Base-by-base conservation (phyloP, 164 flowering plant genomes). In the Vitis rupestris region DNA sequence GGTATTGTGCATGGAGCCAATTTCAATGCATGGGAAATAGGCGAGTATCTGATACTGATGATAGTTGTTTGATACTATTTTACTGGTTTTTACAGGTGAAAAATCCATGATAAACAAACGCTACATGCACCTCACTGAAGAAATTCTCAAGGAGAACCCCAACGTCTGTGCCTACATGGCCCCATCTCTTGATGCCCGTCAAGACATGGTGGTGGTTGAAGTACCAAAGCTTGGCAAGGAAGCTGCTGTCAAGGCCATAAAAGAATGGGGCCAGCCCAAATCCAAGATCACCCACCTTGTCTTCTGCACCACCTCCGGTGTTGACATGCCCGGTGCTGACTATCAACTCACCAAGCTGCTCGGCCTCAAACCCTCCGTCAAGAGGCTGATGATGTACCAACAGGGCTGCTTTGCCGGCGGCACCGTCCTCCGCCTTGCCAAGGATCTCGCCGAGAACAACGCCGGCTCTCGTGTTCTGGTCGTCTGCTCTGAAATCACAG, bases 281-380 rank as follows among this genome's bases (percentile, higher is more conserved):
- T 71, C 79, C 44, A 71, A 71, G 55, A 75, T 75, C 71, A 75
- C 79, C 37, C 79, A 75, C 64, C 60, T 71, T 15, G 63, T 75
- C 44, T 71, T 75, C 72, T 75, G 79, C 69, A 75, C 79, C 57
- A 75, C 79, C 52, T 66, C 72, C 57, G 79, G 79, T 8, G 79
- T 71, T 16, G 79, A 75, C 72, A 75, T 75, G 79, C 79, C 79
- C 49, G 79, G 79, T 3, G 79, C 79, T 50, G 79, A 75, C 64
- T 75, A 75, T 65, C 74, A 71, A 68, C 75, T 75, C 59, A 71
- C 79, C 64, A 75, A 75, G 64, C 79, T 75, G 14, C 79, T 75
- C n/a, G 79, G 79, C 65, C 79, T 75, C 50, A 71, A 75, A 15
- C 79, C 79, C 10, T 71, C 79, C 56, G 79, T 75, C 60, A 75